Base-by-base conservation (phyloP, 192 early-diverging fungal species). In the Paraglomus brasilianum region DNA sequence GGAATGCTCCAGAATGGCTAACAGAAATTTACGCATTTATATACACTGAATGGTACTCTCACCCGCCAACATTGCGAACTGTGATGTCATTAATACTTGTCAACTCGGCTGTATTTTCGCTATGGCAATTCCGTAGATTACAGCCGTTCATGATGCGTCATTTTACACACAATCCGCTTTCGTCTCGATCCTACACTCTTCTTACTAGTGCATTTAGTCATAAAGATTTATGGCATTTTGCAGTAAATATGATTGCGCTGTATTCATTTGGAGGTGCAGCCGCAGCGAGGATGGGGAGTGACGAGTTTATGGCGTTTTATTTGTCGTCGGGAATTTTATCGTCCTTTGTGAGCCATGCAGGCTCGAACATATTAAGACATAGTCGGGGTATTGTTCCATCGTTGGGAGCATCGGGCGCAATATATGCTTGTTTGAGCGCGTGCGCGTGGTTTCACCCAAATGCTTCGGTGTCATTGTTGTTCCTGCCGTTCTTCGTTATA, bases 201-300 rank as follows among this genome's bases (percentile, higher is more conserved):
- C 62, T 96, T 40, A 93, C 95, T 1, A 84, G 82, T 41, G 80
- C 83, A 22, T 95, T 96, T 69, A 89, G 87, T 22, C 95, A 96
- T 55, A 76, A 82, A 46, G 82, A 81, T 10, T 45, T 91, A 7
- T 78, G 86, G 81, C 95, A 95, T 74, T 82, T 94, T 58, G 73
- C 70, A 7, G 87, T 95, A 77, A 95, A 95, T 76, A 92, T 89
- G 82, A 71, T 93, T 57, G 93, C 83, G 17, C 73, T 95, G 42
- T 80, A 82, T 48, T 88, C 87, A 38, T 90, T 93, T 80, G 87
- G 85, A 6, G 56, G 73, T 0, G 40, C 78, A 1, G 59, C 87
- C 10, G 83, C 84, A 38, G 66, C 81, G 3, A 45, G 71, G 0
- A 78, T 92, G 64, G 85, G 88, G 9, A 75, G 73, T 39, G 87